These are phyloP conservation scores for Penicillium oxalicum DNA, from an alignment of 2,329 filamentous ascomycete genomes.

Conservation along the genomic window DNA sequence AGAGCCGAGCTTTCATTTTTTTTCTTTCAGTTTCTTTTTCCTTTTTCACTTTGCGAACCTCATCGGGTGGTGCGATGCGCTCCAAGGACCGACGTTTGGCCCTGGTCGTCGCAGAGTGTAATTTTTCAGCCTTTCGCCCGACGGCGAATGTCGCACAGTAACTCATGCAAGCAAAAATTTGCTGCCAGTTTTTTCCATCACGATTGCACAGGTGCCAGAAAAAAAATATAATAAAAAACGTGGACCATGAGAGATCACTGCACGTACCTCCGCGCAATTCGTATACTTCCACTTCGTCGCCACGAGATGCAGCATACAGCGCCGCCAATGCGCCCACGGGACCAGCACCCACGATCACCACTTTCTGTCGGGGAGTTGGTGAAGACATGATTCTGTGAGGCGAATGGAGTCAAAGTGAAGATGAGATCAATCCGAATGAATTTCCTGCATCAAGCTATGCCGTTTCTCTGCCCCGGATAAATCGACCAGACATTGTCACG, in stretches of 20 bases:
- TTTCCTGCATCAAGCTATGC: not conserved
- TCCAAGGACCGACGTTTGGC: not conserved
- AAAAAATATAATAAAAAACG: not conserved
- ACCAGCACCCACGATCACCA: constrained; percentile 82
- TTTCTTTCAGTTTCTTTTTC: no score
- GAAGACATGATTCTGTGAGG: constrained; percentile 7
- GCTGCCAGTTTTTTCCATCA: not conserved
- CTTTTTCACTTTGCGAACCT: no score
- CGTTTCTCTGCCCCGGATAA: not conserved
- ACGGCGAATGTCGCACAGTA: not conserved
- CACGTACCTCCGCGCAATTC: constrained; percentile 80
- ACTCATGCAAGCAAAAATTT: no score
- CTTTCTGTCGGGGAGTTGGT: constrained; percentile 51
- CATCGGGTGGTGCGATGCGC: no score
- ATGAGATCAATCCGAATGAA: not conserved
- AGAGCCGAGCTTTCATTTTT: no score
- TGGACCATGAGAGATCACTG: not conserved
- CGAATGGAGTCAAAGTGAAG: not conserved
- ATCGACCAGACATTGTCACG: constrained; percentile 9
- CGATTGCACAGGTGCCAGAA: not conserved
- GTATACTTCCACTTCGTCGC: constrained; percentile 87
- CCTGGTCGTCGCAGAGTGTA: not conserved
- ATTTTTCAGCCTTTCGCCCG: not conserved
- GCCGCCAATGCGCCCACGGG: constrained; percentile 90
- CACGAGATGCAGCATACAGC: constrained; percentile 82